Percentiles rank a stretch among this genome's conserved stretches.
Evolutionary conservation across 2,329 filamentous ascomycete genomes (phyloP).

Genomic region (Pseudocercospora crystallina): DNA sequence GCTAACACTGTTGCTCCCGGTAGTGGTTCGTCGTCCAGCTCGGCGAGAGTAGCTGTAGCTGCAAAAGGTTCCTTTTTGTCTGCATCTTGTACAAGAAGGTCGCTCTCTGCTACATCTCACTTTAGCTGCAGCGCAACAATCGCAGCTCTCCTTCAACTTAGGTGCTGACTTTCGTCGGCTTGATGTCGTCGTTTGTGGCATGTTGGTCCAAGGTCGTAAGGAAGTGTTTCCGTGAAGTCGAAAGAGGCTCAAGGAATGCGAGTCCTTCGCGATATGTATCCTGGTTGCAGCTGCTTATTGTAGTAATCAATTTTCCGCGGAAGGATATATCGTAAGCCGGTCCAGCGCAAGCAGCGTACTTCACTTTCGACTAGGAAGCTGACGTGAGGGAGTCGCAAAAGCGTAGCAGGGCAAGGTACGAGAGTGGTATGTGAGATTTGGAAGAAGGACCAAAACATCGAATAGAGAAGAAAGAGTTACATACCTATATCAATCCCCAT

Average conservation of each 20-base stretch:
- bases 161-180: constrained; percentile 8
- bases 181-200: constrained; percentile 4
- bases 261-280: too few species aligned
- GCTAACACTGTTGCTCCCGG: constrained; percentile 1
- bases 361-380: too few species aligned
- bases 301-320: too few species aligned
- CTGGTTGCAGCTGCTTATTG: too few species aligned
- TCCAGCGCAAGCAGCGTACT: too few species aligned
- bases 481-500: too few species aligned
- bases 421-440: too few species aligned
- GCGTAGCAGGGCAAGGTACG: too few species aligned
- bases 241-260: background rate
- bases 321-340: too few species aligned
- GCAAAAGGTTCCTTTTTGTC: constrained; percentile 21
- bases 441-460: too few species aligned
- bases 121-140: constrained; percentile 23
- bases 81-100: constrained; percentile 24
- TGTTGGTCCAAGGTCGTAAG: background rate
- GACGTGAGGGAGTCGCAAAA: too few species aligned
- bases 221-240: background rate
- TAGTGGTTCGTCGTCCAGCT: constrained; percentile 22
- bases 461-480: too few species aligned
- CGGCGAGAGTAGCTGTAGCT: constrained; percentile 26
- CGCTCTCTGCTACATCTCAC: constrained; percentile 24
- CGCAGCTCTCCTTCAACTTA: constrained; percentile 24